Conservation (phyloP, 257 asterid species). For the Parsonsia alboflavescens region DNA sequence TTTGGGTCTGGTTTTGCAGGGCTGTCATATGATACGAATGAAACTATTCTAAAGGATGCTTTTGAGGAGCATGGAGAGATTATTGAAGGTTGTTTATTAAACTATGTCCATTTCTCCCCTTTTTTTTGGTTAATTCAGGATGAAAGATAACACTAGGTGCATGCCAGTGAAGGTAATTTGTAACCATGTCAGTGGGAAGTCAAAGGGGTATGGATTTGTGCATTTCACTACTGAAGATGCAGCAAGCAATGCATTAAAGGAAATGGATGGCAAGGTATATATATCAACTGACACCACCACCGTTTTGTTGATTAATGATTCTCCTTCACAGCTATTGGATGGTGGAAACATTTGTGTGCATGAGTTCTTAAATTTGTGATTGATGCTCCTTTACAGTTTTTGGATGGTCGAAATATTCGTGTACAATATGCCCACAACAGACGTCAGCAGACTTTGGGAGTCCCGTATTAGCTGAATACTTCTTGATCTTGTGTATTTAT, state of each 20-base stretch:
- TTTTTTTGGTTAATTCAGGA: constrained; percentile 3
- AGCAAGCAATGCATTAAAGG: constrained; percentile 59
- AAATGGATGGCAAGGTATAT: constrained; percentile 68
- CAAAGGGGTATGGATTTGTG: constrained; percentile 81
- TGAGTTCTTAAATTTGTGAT: no score
- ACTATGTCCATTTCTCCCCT: neutral
- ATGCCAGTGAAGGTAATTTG: constrained; percentile 69
- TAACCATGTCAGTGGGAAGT: constrained; percentile 58
- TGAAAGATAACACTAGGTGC: constrained; percentile 6
- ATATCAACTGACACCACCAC: neutral
- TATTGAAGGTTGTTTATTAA: constrained; percentile 42
- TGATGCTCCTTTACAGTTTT: constrained; percentile 31
- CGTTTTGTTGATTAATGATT: neutral
- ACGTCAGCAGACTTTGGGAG: constrained; percentile 17
- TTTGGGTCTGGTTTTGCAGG: constrained; percentile 39
- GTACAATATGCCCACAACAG: constrained; percentile 36
- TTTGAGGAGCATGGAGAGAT: constrained; percentile 58
- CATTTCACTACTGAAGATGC: constrained; percentile 40
- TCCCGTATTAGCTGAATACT: neutral
- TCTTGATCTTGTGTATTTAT: neutral
- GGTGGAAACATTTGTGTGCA: constrained; percentile 30
- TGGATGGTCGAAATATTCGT: constrained; percentile 71
- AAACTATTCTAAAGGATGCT: constrained; percentile 53
- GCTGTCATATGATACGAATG: constrained; percentile 75
- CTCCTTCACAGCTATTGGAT: constrained; percentile 45